Evolutionary conservation across 495 filamentous ascomycete species (phyloP).

Genomic region (Evansstolkia leycettana): DNA sequence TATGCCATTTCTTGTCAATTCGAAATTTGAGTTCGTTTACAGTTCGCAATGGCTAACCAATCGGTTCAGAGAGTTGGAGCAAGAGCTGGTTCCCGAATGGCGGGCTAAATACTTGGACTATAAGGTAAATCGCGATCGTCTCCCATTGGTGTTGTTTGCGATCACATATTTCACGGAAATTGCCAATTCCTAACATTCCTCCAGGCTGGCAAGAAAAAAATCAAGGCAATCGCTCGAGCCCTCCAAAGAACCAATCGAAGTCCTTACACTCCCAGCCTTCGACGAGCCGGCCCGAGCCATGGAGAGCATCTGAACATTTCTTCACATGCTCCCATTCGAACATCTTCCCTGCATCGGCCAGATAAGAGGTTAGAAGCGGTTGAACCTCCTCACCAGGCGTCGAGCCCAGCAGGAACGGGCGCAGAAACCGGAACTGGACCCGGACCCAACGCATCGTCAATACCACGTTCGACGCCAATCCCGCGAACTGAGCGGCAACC

Average conservation of each 20-base stretch:
- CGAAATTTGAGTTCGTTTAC: too few species aligned
- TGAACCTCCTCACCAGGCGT: conserved; percentile 7
- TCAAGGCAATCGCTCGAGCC: conserved; percentile 68
- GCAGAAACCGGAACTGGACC: too few species aligned
- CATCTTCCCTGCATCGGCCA: conserved; percentile 6
- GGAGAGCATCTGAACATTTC: conserved; percentile 4
- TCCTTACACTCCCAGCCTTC: conserved; percentile 34
- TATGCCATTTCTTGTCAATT: neutral
- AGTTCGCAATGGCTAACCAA: conserved; percentile 6
- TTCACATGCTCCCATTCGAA: conserved; percentile 2
- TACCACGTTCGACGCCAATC: conserved; percentile 13
- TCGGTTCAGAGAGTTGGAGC: conserved; percentile 57
- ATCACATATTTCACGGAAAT: too few species aligned
- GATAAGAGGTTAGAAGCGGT: conserved; percentile 14
- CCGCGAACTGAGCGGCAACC: conserved; percentile 24
- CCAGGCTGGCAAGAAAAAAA: conserved; percentile 71
- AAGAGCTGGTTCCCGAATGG: conserved; percentile 87
- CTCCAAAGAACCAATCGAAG: conserved; percentile 47
- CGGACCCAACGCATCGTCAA: conserved; percentile 6
- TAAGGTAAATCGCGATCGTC: conserved; percentile 38
- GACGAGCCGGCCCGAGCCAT: conserved; percentile 6
- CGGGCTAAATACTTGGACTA: conserved; percentile 85
- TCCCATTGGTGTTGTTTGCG: too few species aligned
- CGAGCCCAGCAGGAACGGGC: conserved; percentile 5
- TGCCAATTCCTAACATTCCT: neutral